Conservation (phyloP, 768 basidiomycete genomes). For the Amanita rubescens region DNA sequence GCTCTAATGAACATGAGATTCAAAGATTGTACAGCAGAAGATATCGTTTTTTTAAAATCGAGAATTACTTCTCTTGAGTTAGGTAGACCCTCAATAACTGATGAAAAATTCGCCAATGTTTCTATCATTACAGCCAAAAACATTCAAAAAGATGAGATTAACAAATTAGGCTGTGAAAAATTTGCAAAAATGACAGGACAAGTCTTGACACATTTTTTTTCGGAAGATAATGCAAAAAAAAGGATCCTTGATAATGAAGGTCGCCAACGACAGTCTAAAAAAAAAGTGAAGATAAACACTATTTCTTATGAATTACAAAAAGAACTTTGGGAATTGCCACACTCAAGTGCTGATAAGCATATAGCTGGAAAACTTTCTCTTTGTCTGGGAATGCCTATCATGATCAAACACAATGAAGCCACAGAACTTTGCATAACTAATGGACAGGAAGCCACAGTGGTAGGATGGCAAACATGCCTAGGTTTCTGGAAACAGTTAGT, state of each 20-base stretch:
- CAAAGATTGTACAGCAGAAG: slow-evolving; percentile 19
- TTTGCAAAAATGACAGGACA: slow-evolving; percentile 23
- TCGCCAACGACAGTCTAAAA: too few relatives aligned
- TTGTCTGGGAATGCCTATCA: slow-evolving; percentile 25
- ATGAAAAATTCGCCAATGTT: slow-evolving; percentile 19
- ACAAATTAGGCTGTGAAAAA: slow-evolving; percentile 17
- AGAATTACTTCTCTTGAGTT: slow-evolving; percentile 2
- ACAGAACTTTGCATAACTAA: slow-evolving; percentile 27
- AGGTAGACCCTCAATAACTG: neutral
- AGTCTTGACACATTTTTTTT: slow-evolving; percentile 20
- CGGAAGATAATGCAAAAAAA: slow-evolving; percentile 12
- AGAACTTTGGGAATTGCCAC: slow-evolving; percentile 7
- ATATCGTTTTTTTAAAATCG: slow-evolving; percentile 21
- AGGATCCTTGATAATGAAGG: slow-evolving; percentile 2
- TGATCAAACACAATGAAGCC: slow-evolving; percentile 19
- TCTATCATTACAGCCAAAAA: slow-evolving; percentile 29
- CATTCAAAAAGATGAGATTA: slow-evolving; percentile 24
- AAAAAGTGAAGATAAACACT: neutral
- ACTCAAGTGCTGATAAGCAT: neutral
- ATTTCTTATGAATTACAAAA: slow-evolving; percentile 11
- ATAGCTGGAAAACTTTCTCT: slow-evolving; percentile 21
- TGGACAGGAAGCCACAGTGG: slow-evolving; percentile 25
- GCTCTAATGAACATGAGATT: slow-evolving; percentile 28
- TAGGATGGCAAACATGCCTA: slow-evolving; percentile 19
- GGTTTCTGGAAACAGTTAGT: slow-evolving; percentile 10